Conservation (phyloP, 2,329 filamentous ascomycete genomes). For the Lasiodiplodia sp. region DNA sequence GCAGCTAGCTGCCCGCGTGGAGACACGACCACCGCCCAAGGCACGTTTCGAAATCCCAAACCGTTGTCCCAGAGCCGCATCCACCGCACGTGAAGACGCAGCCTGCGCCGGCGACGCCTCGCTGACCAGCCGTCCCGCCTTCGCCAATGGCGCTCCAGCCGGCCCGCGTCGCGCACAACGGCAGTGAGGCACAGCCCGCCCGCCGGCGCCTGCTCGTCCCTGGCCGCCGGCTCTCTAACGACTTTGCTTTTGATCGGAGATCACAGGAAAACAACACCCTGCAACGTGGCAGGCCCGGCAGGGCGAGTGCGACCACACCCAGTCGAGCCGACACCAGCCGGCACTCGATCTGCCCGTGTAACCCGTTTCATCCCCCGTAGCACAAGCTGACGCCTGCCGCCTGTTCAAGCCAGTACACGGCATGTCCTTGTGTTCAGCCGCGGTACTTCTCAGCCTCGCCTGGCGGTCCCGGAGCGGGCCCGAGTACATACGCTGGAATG, state of each 20-base stretch:
- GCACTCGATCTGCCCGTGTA: conserved; percentile 7
- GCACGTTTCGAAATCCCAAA: neutral
- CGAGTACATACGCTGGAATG: conserved; percentile 13
- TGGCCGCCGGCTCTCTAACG: neutral
- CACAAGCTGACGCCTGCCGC: conserved; percentile 24
- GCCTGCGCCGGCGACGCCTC: conserved; percentile 6
- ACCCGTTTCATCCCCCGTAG: conserved; percentile 23
- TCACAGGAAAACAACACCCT: conserved; percentile 10
- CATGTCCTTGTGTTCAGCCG: conserved; percentile 15
- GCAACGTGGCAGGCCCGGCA: conserved; percentile 28
- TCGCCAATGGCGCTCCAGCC: conserved; percentile 10
- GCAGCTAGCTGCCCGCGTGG: conserved; percentile 21
- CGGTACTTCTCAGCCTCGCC: neutral
- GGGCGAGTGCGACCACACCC: conserved; percentile 27
- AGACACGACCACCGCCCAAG: neutral
- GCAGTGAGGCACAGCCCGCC: conserved; percentile 10
- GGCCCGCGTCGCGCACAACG: conserved; percentile 5
- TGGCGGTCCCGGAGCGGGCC: neutral
- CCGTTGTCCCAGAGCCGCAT: conserved; percentile 18
- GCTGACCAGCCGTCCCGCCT: conserved; percentile 14
- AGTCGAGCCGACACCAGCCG: conserved; percentile 14
- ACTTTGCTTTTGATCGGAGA: conserved; percentile 26
- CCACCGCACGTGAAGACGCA: conserved; percentile 18
- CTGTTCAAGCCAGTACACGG: conserved; percentile 2
- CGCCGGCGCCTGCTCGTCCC: conserved; percentile 6